These are phyloP conservation scores for Fusarium longipes DNA, from an alignment of 2,329 filamentous ascomycete species.

Conservation along the genomic window DNA sequence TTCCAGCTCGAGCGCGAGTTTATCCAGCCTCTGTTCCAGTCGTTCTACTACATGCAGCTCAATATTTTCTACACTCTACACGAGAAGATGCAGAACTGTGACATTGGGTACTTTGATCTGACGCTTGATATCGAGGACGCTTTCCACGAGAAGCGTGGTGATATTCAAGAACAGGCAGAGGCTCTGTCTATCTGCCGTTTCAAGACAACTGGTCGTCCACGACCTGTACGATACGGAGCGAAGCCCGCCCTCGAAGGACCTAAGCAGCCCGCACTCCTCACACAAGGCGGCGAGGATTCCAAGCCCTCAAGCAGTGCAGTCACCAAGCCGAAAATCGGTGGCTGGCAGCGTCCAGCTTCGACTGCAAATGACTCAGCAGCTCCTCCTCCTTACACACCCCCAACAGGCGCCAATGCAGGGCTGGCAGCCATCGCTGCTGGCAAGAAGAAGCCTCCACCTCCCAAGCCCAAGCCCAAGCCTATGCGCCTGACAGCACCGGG, in stretches of 20 bases:
- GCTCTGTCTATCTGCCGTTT: slow-evolving; percentile 87
- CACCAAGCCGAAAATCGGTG: slow-evolving; percentile 47
- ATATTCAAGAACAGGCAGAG: slow-evolving; percentile 87
- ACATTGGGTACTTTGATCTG: slow-evolving; percentile 98
- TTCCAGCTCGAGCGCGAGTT: slow-evolving; percentile 93
- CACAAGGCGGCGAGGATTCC: slow-evolving; percentile 60
- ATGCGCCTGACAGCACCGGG: slow-evolving; percentile 73
- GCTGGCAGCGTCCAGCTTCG: slow-evolving; percentile 50
- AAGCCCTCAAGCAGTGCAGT: slow-evolving; percentile 35
- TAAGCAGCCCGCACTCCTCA: slow-evolving; percentile 63
- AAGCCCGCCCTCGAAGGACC: slow-evolving; percentile 63
- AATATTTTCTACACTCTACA: slow-evolving; percentile 99
- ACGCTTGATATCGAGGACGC: slow-evolving; percentile 91
- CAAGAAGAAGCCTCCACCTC: slow-evolving; percentile 77
- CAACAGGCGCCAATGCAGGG: slow-evolving; percentile 53
- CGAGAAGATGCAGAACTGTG: slow-evolving; percentile 96
- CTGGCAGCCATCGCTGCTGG: slow-evolving; percentile 63
- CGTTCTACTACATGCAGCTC: slow-evolving; percentile 99
- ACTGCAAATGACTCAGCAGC: slow-evolving; percentile 65
- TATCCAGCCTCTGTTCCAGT: slow-evolving; percentile 96
- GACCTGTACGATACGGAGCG: slow-evolving; percentile 68
- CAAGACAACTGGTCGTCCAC: slow-evolving; percentile 83
- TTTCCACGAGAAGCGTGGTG: slow-evolving; percentile 88
- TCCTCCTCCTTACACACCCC: slow-evolving; percentile 77
- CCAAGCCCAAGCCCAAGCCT: slow-evolving; percentile 78